Base-by-base conservation (phyloP, 228 moss, liverwort and hornwort genomes). In the Sphagnum fallax region DNA sequence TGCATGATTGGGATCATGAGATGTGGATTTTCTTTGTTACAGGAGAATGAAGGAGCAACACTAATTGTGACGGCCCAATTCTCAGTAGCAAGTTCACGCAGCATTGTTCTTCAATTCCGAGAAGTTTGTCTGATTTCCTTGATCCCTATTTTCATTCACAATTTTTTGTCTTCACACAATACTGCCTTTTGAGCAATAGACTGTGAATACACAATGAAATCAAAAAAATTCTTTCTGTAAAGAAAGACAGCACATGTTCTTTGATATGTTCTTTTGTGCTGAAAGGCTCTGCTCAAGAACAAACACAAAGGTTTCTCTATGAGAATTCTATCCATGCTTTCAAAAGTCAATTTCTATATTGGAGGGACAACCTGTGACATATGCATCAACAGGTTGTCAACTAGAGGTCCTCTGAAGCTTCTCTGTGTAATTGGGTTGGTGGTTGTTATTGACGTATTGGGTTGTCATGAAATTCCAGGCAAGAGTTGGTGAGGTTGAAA, bases 21-120 rank as follows among this genome's bases (percentile, higher is more conserved):
- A 49, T 16, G 48, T 61, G 48, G 48, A 48, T 64, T 64, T 52
- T n/a, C 64, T 64, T 49, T 65, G 68, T 10, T 80, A 81, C 76
- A 92, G 90, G 84, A 82, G 64, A 78, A 81, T 49, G 92, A 89
- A 76, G 91, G 95, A 14, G 92, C 92, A 50, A 91, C 95, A 16
- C 88, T 96, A 49, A 79, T 83, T 52, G 92, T 92, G 65, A 81
- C 82, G 13, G 89, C 92, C 52, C 82, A 72, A 16, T 96, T 92
- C 68, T 81, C 79, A 68, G 86, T 83, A 13, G 81, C 88, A 53
- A 91, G 91, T 74, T 73, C 88, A 69, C 88, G 92, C 57, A 84
- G 83, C 75, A 92, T 96, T 6, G 84, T 87, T 68, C 81, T 96
- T 67, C 81, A 71, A 67, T 96, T 92, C 76, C 76, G 89, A 81